A percentile compares a stretch with the other conserved stretches of the same genome.
Conservation (phyloP, 2,329 filamentous ascomycete species). For the Nannizzia gypsea region DNA sequence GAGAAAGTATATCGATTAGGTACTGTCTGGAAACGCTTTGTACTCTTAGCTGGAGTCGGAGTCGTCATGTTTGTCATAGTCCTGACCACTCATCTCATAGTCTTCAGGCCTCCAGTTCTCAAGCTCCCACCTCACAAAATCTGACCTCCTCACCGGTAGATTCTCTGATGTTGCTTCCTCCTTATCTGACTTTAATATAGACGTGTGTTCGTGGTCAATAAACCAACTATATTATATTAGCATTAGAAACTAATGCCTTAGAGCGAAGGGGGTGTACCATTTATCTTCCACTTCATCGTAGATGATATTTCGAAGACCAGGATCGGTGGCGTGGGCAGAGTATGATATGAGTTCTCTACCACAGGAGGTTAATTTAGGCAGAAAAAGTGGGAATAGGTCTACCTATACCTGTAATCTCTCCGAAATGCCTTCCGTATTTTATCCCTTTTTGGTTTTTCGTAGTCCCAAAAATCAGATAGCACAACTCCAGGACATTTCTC, state of each 20-base stretch:
- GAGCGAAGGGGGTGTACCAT: neutral
- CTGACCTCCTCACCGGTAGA: too few relatives aligned
- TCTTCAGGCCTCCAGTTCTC: too few relatives aligned
- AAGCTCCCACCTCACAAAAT: too few relatives aligned
- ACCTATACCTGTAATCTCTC: neutral
- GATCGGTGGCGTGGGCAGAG: neutral
- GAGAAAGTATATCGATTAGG: too few relatives aligned
- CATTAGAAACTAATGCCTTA: too few relatives aligned
- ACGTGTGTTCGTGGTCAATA: neutral
- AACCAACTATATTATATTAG: neutral
- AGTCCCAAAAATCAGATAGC: slow-evolving; percentile 6
- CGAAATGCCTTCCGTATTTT: slow-evolving; percentile 9
- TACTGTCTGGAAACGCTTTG: too few relatives aligned
- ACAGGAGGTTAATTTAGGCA: neutral
- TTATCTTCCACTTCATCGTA: slow-evolving; percentile 8
- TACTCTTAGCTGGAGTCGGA: too few relatives aligned
- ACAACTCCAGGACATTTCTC: slow-evolving; percentile 10
- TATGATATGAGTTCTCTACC: neutral
- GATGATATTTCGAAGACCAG: neutral
- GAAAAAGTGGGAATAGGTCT: neutral
- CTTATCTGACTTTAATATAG: too few relatives aligned
- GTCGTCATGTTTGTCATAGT: too few relatives aligned
- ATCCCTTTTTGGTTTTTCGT: neutral
- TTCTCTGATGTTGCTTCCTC: too few relatives aligned
- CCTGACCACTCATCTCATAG: too few relatives aligned